These are phyloP conservation scores for Teunomyces cretensis DNA, from an alignment of 805 yeast species.

Conservation along the genomic window DNA sequence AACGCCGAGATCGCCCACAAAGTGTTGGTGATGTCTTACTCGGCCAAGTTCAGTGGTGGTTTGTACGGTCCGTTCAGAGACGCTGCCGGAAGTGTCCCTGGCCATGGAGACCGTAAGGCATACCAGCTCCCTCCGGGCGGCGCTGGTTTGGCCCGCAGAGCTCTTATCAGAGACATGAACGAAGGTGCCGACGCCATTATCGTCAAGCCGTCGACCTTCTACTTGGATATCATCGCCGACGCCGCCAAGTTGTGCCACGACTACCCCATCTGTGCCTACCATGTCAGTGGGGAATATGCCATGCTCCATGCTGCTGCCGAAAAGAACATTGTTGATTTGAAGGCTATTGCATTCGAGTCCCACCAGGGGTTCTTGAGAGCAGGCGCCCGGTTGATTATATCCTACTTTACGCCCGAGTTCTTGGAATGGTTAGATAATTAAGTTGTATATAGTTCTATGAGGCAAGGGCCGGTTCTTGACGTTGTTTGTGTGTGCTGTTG, in stretches of 20 bases:
- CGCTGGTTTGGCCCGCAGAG: constrained; percentile 90
- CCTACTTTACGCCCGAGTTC: constrained; percentile 94
- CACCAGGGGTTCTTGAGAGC: constrained; percentile 93
- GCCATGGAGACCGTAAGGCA: constrained; percentile 85
- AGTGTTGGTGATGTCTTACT: constrained; percentile 86
- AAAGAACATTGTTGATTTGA: constrained; percentile 85
- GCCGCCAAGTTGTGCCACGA: constrained; percentile 80
- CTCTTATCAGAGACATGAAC: constrained; percentile 75
- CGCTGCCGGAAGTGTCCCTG: constrained; percentile 91
- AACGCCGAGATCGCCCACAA: constrained; percentile 81
- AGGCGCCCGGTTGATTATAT: constrained; percentile 88
- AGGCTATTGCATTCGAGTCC: constrained; percentile 78
- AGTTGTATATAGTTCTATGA: constrained; percentile 3
- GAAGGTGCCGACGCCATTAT: constrained; percentile 97
- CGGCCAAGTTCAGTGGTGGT: constrained; percentile 90
- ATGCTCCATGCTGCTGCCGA: constrained; percentile 99
- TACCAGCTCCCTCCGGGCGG: constrained; percentile 95
- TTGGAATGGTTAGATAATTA: constrained; percentile 75
- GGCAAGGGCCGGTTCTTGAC: constrained; percentile 2
- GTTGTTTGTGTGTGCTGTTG: constrained; percentile 4
- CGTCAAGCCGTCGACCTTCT: constrained; percentile 94
- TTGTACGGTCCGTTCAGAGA: constrained; percentile 97
- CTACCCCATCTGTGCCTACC: constrained; percentile 91
- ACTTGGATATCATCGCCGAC: constrained; percentile 85
- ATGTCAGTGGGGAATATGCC: constrained; percentile 95